Base-by-base conservation (phyloP, 768 basidiomycete species). In the Erythrobasidium yunnanense region DNA sequence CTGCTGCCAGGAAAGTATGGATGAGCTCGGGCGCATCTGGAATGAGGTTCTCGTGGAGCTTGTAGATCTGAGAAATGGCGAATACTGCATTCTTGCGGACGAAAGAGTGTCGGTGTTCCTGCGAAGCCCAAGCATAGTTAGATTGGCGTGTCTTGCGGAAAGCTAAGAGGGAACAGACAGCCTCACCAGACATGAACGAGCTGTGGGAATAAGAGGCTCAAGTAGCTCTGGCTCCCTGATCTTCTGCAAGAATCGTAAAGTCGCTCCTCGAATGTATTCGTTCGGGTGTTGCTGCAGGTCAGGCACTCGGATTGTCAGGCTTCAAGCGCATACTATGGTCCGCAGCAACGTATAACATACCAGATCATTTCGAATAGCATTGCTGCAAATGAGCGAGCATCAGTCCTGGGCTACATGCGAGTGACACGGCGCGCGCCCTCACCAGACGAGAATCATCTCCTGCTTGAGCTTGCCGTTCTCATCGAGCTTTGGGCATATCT, bases 391-490 rank as follows among this genome's bases (percentile, higher is more conserved):
- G 29, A 58, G 22, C 70, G 66, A 15, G 22, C 13, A 71, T 1
- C 29, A 2, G 17, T 45, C 42, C 30, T 20, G 29, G 45, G 51
- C 25, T 20, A 46, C 5, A 54, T 11, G 11, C 38, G 11, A 42
- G 38, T 17, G 50, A 57, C 5, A 5, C 34, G 35, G 55, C n/a
- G n/a, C n/a, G n/a, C n/a, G n/a, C 18, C 83, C 89, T 75, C 76
- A 92, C 90, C 92, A 91, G 32, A 97, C 93, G 56, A 97, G 83
- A 74, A 96, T 97, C 93, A 97, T 97, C 80, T 99, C 93, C 78
- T 97, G 95, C 82, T 93, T 96, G 71, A 97, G 78, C 78, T 96
- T 97, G 54, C 93, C 93, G 70, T 83, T 85, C 73, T 97, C 93
- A 72, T 97, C 93, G 69, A 92, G 86, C 77, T 96, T 96, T 7